Conservation (phyloP, 768 basidiomycete genomes). For the Tubosaeta sp. region DNA sequence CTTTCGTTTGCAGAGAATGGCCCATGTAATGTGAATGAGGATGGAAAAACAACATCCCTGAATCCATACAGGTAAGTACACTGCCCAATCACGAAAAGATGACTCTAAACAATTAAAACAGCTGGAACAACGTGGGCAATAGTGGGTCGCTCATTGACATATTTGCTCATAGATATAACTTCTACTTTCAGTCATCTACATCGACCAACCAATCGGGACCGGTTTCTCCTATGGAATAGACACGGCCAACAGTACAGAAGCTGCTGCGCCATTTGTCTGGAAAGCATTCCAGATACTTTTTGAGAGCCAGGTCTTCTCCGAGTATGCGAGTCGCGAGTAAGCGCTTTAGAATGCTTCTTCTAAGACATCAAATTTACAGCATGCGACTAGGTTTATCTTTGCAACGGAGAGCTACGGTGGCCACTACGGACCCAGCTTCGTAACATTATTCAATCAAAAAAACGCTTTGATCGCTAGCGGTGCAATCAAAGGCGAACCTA, state of each 20-base stretch:
- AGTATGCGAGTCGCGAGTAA: conserved; percentile 52
- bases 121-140: conserved; percentile 69
- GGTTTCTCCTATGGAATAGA: conserved; percentile 60
- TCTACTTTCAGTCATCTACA: conserved; percentile 52
- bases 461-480: conserved; percentile 48
- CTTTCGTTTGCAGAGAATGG: conserved; percentile 46
- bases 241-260: conserved; percentile 44
- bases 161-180: not conserved
- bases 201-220: conserved; percentile 65
- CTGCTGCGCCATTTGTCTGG: conserved; percentile 62
- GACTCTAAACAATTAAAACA: conserved; percentile 15
- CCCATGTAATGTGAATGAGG: conserved; percentile 56
- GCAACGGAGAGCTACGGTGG: conserved; percentile 68
- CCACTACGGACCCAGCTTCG: conserved; percentile 63
- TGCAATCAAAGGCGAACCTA: conserved; percentile 42
- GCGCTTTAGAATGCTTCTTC: conserved; percentile 12
- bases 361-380: not conserved
- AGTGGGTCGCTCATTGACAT: conserved; percentile 35
- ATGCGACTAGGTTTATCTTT: conserved; percentile 47
- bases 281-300: conserved; percentile 60
- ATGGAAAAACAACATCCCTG: conserved; percentile 47
- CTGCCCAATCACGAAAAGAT: not conserved
- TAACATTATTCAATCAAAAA: conserved; percentile 61
- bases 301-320: conserved; percentile 48
- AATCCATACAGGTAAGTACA: conserved; percentile 55